phyloP scores from a whole-genome alignment of 192 early-diverging fungal species.

The Coemansia erecta region DNA sequence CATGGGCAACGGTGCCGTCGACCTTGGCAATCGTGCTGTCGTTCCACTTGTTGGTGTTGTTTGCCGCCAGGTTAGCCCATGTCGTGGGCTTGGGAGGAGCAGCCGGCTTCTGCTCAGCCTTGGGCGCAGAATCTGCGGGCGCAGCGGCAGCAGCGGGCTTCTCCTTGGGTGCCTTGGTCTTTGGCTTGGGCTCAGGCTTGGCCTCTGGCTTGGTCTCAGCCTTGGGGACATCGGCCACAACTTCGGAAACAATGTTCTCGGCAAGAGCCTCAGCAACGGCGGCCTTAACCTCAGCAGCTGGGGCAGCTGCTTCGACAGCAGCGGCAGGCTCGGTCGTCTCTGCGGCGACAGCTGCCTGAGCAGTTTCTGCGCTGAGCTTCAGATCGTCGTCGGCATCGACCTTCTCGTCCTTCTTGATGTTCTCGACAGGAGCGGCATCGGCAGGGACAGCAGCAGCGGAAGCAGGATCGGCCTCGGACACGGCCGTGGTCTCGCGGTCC shows the following conservation, averaged over 20 bases:
- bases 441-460: conserved; percentile 17
- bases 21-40: conserved; percentile 49
- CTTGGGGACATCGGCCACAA: conserved; percentile 11
- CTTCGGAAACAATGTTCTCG: conserved; percentile 17
- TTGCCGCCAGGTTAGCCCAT: conserved; percentile 76
- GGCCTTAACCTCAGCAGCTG: conserved; percentile 9
- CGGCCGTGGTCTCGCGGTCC: conserved; percentile 43
- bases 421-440: neutral
- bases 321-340: conserved; percentile 7
- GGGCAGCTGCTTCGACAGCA: conserved; percentile 14
- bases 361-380: conserved; percentile 10
- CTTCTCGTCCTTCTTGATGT: conserved; percentile 40
- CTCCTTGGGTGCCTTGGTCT: conserved; percentile 36
- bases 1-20: conserved; percentile 56
- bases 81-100: conserved; percentile 61
- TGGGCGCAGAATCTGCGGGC: conserved; percentile 11
- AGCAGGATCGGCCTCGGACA: conserved; percentile 12
- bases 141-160: conserved; percentile 27
- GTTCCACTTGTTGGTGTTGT: conserved; percentile 58
- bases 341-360: conserved; percentile 11
- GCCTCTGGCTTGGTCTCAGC: conserved; percentile 27
- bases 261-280: conserved; percentile 18
- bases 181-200: neutral
- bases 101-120: conserved; percentile 18
- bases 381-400: conserved; percentile 30